Evolutionary conservation across 2,329 filamentous ascomycete species (phyloP).

Genomic region (Colletotrichum graminicola): DNA sequence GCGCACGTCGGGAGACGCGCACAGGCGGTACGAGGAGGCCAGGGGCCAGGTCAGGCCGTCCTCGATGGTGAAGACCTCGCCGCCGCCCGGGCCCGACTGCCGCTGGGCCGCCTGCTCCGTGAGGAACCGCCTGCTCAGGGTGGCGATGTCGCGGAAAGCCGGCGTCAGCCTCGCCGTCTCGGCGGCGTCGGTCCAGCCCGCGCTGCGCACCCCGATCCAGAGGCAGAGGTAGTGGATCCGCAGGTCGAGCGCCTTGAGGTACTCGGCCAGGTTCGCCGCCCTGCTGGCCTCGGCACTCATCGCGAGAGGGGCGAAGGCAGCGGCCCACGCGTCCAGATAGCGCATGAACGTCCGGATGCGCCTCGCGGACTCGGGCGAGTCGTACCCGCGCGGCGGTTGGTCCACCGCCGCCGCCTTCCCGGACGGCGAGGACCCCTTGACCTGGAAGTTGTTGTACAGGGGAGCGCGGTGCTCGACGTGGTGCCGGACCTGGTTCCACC

Average conservation of each 20-base stretch:
- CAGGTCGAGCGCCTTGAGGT: slow-evolving; percentile 13
- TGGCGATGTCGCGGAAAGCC: slow-evolving; percentile 13
- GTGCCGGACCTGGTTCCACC: slow-evolving; percentile 28
- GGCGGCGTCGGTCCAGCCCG: slow-evolving; percentile 18
- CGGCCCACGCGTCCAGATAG: slow-evolving; percentile 13
- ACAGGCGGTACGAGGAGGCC: slow-evolving; percentile 55
- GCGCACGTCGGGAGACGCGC: slow-evolving; percentile 52
- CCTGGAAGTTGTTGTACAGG: slow-evolving; percentile 14
- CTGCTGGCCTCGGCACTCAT: background rate
- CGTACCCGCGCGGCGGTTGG: background rate
- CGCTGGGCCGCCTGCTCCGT: background rate
- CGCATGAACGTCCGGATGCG: background rate
- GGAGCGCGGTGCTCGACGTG: slow-evolving; percentile 27
- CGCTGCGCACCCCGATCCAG: slow-evolving; percentile 20
- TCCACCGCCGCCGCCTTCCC: no score
- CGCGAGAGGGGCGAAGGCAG: slow-evolving; percentile 17
- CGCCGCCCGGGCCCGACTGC: background rate
- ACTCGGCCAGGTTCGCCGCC: background rate
- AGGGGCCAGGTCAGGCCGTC: slow-evolving; percentile 51
- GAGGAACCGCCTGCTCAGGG: slow-evolving; percentile 14
- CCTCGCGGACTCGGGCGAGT: background rate
- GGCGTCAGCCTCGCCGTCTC: background rate
- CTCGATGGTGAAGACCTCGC: slow-evolving; percentile 21
- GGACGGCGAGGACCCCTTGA: slow-evolving; percentile 3
- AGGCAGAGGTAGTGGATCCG: slow-evolving; percentile 27